phyloP scores from a whole-genome alignment of 192 early-diverging fungal species.

The Linnemannia schmuckeri region DNA sequence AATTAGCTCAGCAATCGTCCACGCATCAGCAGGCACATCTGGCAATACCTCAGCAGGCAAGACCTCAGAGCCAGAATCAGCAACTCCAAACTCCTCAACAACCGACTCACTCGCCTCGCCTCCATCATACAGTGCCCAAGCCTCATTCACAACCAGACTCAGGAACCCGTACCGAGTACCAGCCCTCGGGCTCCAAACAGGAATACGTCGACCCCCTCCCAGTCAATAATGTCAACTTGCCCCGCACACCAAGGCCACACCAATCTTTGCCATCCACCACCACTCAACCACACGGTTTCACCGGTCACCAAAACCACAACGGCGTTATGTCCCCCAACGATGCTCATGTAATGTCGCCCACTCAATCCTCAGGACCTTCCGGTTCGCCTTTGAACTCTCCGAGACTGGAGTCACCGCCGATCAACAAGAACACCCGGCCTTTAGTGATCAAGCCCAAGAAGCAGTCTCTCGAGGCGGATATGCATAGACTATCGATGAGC shows the following conservation, averaged over 20 bases:
- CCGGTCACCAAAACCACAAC: background rate
- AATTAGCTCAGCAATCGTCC: background rate
- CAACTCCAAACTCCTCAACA: slow-evolving; percentile 14
- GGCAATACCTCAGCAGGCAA: background rate
- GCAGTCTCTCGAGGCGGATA: slow-evolving; percentile 11
- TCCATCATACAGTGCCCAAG: background rate
- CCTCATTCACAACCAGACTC: slow-evolving; percentile 9
- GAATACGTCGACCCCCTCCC: background rate
- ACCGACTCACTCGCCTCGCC: background rate
- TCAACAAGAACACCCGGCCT: slow-evolving; percentile 41
- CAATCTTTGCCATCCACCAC: slow-evolving; percentile 4
- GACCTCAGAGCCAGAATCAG: slow-evolving; percentile 14
- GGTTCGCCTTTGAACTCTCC: background rate
- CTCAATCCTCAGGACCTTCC: background rate
- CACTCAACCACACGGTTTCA: background rate
- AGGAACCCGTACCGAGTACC: background rate
- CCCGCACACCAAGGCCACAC: slow-evolving; percentile 1
- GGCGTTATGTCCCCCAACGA: slow-evolving; percentile 1
- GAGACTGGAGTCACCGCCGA: slow-evolving; percentile 6
- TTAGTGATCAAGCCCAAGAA: slow-evolving; percentile 14
- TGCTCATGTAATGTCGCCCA: background rate
- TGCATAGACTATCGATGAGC: slow-evolving; percentile 24
- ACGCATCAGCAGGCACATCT: slow-evolving; percentile 4
- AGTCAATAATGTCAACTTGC: background rate
- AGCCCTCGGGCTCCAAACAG: slow-evolving; percentile 21